These are phyloP conservation scores for Picea sitchensis DNA, from an alignment of 75 land plant genomes.

Conservation along the genomic window DNA sequence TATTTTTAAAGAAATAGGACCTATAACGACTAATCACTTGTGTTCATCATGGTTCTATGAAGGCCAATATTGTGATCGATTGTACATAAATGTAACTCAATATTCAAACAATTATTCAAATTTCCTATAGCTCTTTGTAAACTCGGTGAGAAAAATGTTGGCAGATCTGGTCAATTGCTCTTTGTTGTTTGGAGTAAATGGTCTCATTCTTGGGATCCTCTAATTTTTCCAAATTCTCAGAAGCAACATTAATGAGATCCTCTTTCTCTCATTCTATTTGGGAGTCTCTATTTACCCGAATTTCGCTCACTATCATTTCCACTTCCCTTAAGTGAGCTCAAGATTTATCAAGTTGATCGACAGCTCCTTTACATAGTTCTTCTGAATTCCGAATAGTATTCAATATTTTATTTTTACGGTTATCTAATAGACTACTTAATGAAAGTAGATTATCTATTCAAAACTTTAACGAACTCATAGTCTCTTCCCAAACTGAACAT, in stretches of 20 bases:
- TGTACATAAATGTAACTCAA: slow-evolving; percentile 7
- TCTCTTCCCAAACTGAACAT: no score
- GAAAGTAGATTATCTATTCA: no score
- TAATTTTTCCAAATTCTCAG: slow-evolving; percentile 14
- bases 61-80: neutral
- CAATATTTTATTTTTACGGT: neutral
- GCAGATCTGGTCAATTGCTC: neutral
- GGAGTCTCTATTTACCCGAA: slow-evolving; percentile 6
- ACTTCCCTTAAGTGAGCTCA: slow-evolving; percentile 7
- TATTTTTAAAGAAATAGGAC: neutral
- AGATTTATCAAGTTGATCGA: neutral
- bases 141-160: neutral
- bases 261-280: slow-evolving; percentile 5
- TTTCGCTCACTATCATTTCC: neutral
- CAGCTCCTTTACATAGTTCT: neutral
- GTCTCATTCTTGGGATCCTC: slow-evolving; percentile 1
- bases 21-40: neutral
- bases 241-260: neutral
- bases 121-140: neutral
- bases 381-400: neutral
- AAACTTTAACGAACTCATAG: no score
- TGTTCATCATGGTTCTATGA: neutral
- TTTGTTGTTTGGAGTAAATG: neutral
- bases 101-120: slow-evolving; percentile 3
- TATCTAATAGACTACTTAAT: neutral